phyloP scores from a whole-genome alignment of 2,329 filamentous ascomycete genomes.

The Davidsoniella australis region DNA sequence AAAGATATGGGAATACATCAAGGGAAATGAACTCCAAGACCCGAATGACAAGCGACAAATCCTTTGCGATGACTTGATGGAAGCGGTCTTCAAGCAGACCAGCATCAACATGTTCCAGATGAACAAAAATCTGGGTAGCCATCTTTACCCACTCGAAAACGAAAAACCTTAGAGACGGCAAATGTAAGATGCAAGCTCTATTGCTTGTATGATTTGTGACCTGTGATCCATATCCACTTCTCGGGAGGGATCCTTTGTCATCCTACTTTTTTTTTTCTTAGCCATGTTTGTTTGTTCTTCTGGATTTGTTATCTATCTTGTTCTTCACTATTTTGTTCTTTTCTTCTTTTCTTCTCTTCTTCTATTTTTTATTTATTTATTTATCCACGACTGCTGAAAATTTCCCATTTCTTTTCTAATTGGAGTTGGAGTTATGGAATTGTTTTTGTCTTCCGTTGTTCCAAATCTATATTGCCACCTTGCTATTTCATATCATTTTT shows the following conservation, averaged over 20 bases:
- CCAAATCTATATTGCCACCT: background rate
- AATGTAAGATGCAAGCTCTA: no score
- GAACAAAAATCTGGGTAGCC: conserved; percentile 87
- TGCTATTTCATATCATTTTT: background rate
- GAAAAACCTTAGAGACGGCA: conserved; percentile 30
- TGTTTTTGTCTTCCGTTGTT: background rate
- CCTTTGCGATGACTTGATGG: conserved; percentile 77
- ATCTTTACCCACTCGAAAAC: conserved; percentile 63
- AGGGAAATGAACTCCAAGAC: conserved; percentile 73
- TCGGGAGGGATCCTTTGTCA: background rate
- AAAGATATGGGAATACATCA: conserved; percentile 91
- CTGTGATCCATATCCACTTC: background rate
- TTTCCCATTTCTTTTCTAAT: background rate
- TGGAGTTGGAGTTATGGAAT: background rate
- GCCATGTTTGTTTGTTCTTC: background rate
- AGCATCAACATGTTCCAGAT: conserved; percentile 98
- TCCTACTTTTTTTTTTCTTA: conserved; percentile 1
- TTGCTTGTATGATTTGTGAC: no score
- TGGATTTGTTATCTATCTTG: background rate
- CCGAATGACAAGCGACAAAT: conserved; percentile 86
- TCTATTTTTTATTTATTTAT: no score
- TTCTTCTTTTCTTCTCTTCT: background rate
- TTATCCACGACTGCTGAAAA: background rate
- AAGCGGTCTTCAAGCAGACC: conserved; percentile 78
- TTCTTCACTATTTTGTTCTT: background rate